phyloP scores from a whole-genome alignment of 495 filamentous ascomycete species.

The Opeltia flavorubescens region DNA sequence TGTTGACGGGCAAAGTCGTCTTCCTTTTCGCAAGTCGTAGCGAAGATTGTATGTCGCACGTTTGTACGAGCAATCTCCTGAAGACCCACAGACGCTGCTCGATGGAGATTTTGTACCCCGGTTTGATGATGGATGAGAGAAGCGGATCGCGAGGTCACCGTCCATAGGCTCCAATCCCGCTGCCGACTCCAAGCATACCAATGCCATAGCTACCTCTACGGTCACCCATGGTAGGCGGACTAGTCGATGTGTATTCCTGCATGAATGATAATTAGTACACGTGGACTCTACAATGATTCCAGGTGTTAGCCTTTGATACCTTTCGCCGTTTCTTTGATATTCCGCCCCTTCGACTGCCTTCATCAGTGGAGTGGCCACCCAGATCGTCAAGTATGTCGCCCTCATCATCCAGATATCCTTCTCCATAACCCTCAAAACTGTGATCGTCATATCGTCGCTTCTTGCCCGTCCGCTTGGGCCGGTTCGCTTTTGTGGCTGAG shows the following conservation, averaged over 20 bases:
- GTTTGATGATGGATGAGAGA: too few relatives aligned
- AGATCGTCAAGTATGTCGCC: conserved; percentile 6
- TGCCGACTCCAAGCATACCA: conserved; percentile 34
- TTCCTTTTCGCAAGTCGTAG: too few relatives aligned
- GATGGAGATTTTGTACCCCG: too few relatives aligned
- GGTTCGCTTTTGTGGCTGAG: conserved; percentile 24
- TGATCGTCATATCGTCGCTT: conserved; percentile 56
- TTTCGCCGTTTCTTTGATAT: conserved; percentile 29
- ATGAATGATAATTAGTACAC: background rate
- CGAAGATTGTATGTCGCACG: too few relatives aligned
- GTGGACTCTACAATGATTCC: too few relatives aligned
- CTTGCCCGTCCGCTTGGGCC: conserved; percentile 42
- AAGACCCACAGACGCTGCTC: too few relatives aligned
- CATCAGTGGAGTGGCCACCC: conserved; percentile 15
- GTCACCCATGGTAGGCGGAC: conserved; percentile 30
- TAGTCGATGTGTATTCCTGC: conserved; percentile 32
- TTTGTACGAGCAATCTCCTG: too few relatives aligned
- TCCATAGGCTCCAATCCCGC: conserved; percentile 5
- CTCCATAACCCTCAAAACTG: conserved; percentile 55
- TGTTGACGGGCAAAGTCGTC: too few relatives aligned
- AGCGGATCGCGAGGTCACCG: conserved; percentile 3
- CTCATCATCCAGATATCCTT: conserved; percentile 35
- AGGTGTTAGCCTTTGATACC: conserved; percentile 16
- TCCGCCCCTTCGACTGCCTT: conserved; percentile 7
- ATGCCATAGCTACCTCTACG: conserved; percentile 32